Evolutionary conservation across 2,329 filamentous ascomycete genomes (phyloP).

Genomic region (Pseudogymnoascus sp.): DNA sequence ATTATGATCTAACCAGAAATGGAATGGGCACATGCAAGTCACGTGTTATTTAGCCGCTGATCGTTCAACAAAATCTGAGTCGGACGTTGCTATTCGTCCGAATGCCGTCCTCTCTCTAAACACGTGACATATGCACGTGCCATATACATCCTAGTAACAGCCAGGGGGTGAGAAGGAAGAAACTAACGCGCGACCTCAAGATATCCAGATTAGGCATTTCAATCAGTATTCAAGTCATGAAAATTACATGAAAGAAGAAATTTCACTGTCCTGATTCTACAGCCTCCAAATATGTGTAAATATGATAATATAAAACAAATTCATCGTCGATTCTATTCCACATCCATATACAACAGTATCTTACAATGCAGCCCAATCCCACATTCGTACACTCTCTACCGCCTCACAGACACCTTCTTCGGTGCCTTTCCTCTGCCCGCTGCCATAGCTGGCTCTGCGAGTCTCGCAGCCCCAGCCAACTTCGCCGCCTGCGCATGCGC

Average conservation of each 20-base stretch:
- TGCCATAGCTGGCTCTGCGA: conserved; percentile 24
- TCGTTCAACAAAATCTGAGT: neutral
- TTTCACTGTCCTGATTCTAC: neutral
- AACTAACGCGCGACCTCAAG: neutral
- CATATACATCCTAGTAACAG: neutral
- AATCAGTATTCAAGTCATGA: neutral
- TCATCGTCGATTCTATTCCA: conserved; percentile 2
- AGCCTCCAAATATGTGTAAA: neutral
- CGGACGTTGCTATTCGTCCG: conserved; percentile 1
- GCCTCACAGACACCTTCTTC: conserved; percentile 23
- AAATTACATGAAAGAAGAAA: neutral
- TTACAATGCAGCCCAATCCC: conserved; percentile 1
- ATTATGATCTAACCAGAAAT: neutral
- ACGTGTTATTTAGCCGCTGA: neutral
- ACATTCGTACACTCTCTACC: conserved; percentile 13
- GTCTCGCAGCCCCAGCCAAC: conserved; percentile 10
- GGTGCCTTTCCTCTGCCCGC: conserved; percentile 16
- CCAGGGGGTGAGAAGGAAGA: neutral
- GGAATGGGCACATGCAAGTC: conserved; percentile 1
- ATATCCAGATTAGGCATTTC: neutral
- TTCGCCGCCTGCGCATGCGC: conserved; percentile 25
- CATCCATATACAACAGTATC: conserved; percentile 2
- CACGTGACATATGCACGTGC: neutral
- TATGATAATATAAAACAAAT: conserved; percentile 4
- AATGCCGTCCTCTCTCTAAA: neutral